Conservation (phyloP, 2,329 filamentous ascomycete genomes). For the Phyllosticta citrichinensis region DNA sequence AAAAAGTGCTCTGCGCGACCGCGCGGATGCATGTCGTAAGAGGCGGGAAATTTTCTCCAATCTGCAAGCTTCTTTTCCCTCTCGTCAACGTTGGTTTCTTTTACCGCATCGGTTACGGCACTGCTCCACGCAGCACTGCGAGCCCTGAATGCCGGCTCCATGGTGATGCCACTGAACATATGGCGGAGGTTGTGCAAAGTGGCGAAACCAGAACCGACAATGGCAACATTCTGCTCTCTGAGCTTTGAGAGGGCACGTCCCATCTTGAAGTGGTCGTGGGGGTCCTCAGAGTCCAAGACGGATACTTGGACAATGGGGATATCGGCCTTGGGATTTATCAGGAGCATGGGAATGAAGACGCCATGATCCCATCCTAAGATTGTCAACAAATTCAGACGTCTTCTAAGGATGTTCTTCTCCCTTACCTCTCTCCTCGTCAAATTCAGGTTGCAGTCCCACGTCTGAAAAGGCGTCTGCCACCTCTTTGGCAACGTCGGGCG, state of each 20-base stretch:
- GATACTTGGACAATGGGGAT: conserved; percentile 49
- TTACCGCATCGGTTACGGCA: conserved; percentile 34
- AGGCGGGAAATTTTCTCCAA: conserved; percentile 41
- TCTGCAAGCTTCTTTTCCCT: conserved; percentile 32
- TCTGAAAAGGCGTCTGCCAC: conserved; percentile 37
- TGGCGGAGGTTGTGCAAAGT: conserved; percentile 46
- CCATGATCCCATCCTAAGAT: conserved; percentile 47
- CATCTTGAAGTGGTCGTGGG: conserved; percentile 40
- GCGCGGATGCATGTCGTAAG: conserved; percentile 45
- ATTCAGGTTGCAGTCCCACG: conserved; percentile 34
- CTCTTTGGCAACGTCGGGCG: conserved; percentile 42
- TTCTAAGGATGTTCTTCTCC: not conserved
- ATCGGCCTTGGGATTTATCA: conserved; percentile 43
- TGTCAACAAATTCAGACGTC: not conserved
- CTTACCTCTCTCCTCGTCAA: conserved; percentile 24
- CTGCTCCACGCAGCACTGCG: conserved; percentile 37
- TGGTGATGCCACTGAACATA: conserved; percentile 30
- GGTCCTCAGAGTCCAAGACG: conserved; percentile 43
- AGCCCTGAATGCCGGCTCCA: conserved; percentile 21
- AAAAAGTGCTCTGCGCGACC: conserved; percentile 49
- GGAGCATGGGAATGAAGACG: conserved; percentile 49
- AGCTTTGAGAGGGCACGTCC: conserved; percentile 43
- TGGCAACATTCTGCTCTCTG: conserved; percentile 45
- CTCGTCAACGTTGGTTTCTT: conserved; percentile 23
- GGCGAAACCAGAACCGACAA: conserved; percentile 51